Conservation (phyloP, 192 early-diverging fungal species). For the Coemansia asiatica region DNA sequence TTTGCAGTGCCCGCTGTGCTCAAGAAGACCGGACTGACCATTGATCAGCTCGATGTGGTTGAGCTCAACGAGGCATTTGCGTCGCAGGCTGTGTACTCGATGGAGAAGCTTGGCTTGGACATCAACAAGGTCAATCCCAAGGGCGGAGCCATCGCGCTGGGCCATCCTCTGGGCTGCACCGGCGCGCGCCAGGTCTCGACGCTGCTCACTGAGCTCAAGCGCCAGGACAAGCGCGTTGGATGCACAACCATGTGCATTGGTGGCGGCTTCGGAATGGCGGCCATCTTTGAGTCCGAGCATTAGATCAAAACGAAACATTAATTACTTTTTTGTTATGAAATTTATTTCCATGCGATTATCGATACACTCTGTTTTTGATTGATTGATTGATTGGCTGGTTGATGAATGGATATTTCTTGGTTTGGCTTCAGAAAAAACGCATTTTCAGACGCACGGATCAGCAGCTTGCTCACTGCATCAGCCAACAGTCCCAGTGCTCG, state of each 20-base stretch:
- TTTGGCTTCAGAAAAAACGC: background rate
- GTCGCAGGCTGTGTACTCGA: conserved; percentile 91
- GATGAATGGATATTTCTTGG: too few species aligned
- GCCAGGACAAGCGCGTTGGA: conserved; percentile 80
- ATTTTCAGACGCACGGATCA: conserved; percentile 1
- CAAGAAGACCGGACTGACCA: conserved; percentile 71
- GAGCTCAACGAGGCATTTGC: conserved; percentile 99
- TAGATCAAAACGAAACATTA: conserved; percentile 15
- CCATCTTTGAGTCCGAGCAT: conserved; percentile 78
- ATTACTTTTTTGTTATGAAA: background rate
- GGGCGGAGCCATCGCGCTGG: conserved; percentile 97
- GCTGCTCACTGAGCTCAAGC: conserved; percentile 87
- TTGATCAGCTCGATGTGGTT: conserved; percentile 81
- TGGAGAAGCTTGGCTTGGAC: conserved; percentile 83
- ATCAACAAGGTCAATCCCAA: conserved; percentile 95
- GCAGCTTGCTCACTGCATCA: background rate
- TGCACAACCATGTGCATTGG: conserved; percentile 93
- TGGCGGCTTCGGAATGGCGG: conserved; percentile 87
- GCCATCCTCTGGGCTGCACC: conserved; percentile 92
- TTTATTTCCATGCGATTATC: too few species aligned
- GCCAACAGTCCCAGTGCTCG: background rate
- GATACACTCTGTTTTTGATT: background rate
- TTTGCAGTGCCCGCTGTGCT: conserved; percentile 88
- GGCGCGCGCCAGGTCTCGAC: conserved; percentile 98
- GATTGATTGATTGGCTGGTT: background rate